Conservation (phyloP, 31 red algal genomes). For the Odonthalia washingtoniensis region DNA sequence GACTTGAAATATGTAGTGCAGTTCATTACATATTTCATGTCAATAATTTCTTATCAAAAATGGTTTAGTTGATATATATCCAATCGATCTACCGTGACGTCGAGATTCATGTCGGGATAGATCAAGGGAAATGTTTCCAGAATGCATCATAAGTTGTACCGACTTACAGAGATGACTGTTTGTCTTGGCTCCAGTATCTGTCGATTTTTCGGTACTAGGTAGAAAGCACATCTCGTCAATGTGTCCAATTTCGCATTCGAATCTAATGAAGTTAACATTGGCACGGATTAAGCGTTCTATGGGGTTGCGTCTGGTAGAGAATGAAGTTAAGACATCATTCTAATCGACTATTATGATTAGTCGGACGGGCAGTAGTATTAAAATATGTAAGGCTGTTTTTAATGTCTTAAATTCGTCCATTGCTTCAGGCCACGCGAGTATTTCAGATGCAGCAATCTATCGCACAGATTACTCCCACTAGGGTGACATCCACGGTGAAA, state of each 20-base stretch:
- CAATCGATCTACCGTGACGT: background rate
- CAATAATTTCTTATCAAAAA: too few species aligned
- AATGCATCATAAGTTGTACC: background rate
- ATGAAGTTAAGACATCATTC: background rate
- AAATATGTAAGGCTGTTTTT: background rate
- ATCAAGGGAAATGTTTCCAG: background rate
- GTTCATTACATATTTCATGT: too few species aligned
- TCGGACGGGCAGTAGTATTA: background rate
- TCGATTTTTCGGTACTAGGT: background rate
- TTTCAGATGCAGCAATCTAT: slow-evolving; percentile 1
- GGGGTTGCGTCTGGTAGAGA: background rate
- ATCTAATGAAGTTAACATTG: background rate
- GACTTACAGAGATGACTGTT: background rate
- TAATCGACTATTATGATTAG: background rate
- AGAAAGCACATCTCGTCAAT: background rate
- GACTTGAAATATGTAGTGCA: too few species aligned
- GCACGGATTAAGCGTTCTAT: background rate
- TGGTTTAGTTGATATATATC: too few species aligned
- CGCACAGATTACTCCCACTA: too few species aligned
- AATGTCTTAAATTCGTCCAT: slow-evolving; percentile 24
- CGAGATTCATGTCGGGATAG: background rate
- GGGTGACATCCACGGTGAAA: background rate
- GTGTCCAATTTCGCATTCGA: background rate
- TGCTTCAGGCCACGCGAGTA: slow-evolving; percentile 7
- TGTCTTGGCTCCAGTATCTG: background rate